A percentile compares a stretch with the other conserved stretches of the same genome.
phyloP scores from a whole-genome alignment of 305 asterid species.

The Rubia tinctorum region DNA sequence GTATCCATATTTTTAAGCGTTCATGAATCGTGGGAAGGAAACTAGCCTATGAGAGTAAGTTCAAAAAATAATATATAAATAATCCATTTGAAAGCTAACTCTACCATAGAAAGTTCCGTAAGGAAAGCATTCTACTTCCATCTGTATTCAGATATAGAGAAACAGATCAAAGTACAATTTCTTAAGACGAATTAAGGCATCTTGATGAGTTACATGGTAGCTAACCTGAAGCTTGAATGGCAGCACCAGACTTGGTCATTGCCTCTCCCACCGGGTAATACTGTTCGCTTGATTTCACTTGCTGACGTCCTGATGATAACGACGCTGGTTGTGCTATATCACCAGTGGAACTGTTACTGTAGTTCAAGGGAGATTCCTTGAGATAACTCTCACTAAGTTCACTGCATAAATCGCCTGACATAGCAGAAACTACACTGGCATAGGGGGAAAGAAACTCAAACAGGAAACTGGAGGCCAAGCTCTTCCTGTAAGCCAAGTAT shows the following conservation, averaged over 20 bases:
- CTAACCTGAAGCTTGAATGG: constrained; percentile 87
- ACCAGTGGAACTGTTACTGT: constrained; percentile 16
- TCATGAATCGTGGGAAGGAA: not conserved
- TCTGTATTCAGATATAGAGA: not conserved
- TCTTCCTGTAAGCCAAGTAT: constrained; percentile 58
- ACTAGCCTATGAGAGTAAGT: not conserved
- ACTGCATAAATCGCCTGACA: constrained; percentile 20
- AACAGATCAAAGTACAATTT: not conserved
- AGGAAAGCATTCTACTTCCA: not conserved
- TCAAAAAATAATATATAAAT: not conserved
- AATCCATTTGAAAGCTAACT: not conserved
- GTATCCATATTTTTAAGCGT: not conserved
- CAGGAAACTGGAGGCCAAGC: constrained; percentile 71
- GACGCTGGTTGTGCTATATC: constrained; percentile 24
- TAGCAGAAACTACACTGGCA: constrained; percentile 19
- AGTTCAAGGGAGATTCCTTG: constrained; percentile 22
- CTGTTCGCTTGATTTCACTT: constrained; percentile 44
- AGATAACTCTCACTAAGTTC: constrained; percentile 17
- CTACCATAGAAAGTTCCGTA: not conserved
- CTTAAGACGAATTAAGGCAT: not conserved
- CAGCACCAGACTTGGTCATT: constrained; percentile 59
- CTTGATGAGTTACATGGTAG: constrained; percentile 10
- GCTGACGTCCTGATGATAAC: constrained; percentile 66
- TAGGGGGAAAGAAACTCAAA: constrained; percentile 59
- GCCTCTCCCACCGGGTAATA: constrained; percentile 85